Evolutionary conservation across 441 rosid genomes (phyloP), one percentile per base, ranked within the genome.

Genomic region (Breynia disticha): DNA sequence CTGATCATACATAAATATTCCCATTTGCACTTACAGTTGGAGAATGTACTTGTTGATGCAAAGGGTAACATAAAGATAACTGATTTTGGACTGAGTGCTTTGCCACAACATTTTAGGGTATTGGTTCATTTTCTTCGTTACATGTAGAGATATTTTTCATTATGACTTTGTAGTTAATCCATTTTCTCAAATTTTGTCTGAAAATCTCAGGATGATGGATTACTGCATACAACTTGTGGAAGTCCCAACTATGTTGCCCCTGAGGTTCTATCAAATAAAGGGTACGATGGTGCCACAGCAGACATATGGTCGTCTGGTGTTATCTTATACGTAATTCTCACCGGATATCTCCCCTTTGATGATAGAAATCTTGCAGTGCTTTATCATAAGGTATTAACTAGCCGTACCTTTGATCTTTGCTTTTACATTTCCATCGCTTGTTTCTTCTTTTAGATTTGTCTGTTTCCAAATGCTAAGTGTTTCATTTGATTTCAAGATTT

Each of bases 241-340:
- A 93, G 91, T 62, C 97, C 97, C 17, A 88, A 88, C 63, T 93
- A 93, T 50, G 90, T 88, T 55, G 97, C 96, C 1, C 98, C 97
- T 2, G 95, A 88, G 75, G 78, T 91, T 55, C 82, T 91, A 55
- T 77, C 80, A 7, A 91, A 86, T 66, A 72, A 80, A 79, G 98
- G 98, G n/a, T 91, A 93, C 4, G 80, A 91, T 47, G 97, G 97
- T 59, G 83, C 95, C 58, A 73, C 95, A 28, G 82, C 97, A 12
- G 98, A 91, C 69, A 71, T 82, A 59, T 88, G 98, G 98, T 91
- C 97, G 0, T 88, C 95, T 38, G 98, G 98, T 14, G 95, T 91
- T 43, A 84, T 91, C 69, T 70, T 91, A 48, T 93, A 86, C 18
- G 95, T 86, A 19, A 79, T 88, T 64, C 79, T 93, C 48, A 88